Base-by-base conservation (phyloP, 345 rosid genomes). In the Eucalyptus sideroxylon region DNA sequence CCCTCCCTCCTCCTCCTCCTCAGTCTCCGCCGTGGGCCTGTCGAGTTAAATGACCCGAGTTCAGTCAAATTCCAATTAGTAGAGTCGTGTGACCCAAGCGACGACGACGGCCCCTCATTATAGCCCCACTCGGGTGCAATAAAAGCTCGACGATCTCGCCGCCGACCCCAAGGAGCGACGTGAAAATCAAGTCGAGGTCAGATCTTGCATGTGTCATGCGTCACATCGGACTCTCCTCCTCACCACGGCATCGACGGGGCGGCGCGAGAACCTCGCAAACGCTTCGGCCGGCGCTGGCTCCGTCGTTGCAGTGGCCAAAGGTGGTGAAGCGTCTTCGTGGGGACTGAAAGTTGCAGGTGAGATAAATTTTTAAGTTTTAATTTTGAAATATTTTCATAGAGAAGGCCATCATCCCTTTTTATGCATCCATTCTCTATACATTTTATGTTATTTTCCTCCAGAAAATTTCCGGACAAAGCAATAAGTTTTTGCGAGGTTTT, bases 181-280 rank as follows among this genome's bases (percentile, higher is more conserved):
- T n/a, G 37, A 65, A 65, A 14, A n/a, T 2, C 37, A 65, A 65
- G 62, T 14, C 2, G 17, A 65, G 77, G 77, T 65, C 77, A n/a
- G 10, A 60, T 27, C 16, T 60, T 26, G 31, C 31, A 13, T 6
- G 30, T 0, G 0, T 12, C 62, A 56, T 10, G 1, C 11, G 13
- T 56, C 62, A 9, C 30, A 0, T 1, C 62, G 62, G 69, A 60
- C 4, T 12, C 67, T 59, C 67, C 30, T 26, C 80, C 40, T 67
- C 21, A n/a, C 40, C 80, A 16, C 11, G 80, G 40, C 37, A 67
- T 16, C 40, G 34, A 16, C 21, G 23, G 37, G 67, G 72, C 15
- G 0, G 72, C 0, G 19, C 2, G 19, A 1, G 9, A 60, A 11
- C 16, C 67, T 27, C 40, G 19, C 21, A 65, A 65, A 65, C 37